These are phyloP conservation scores for Cercospora beticola DNA, from an alignment of 2,329 filamentous ascomycete genomes.

Conservation along the genomic window DNA sequence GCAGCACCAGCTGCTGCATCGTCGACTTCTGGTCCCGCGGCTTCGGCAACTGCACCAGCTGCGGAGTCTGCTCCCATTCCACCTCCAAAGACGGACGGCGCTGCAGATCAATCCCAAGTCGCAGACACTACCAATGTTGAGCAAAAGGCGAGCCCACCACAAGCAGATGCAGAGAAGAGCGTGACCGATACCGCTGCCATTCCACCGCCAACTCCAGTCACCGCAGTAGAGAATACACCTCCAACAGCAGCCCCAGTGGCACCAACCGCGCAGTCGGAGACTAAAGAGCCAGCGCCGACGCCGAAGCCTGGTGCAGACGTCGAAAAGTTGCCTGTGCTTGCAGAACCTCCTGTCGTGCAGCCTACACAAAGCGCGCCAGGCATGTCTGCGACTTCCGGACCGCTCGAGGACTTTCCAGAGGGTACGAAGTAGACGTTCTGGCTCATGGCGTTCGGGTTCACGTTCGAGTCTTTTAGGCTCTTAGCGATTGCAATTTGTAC, in stretches of 20 bases:
- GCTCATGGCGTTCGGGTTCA: neutral
- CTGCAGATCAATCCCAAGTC: constrained; percentile 5
- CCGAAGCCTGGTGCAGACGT: constrained; percentile 5
- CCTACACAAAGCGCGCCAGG: constrained; percentile 15
- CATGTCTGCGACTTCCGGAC: constrained; percentile 30
- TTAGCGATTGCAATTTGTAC: neutral
- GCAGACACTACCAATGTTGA: neutral
- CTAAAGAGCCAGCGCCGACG: constrained; percentile 7
- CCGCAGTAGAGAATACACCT: neutral
- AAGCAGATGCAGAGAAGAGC: neutral
- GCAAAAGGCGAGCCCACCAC: neutral
- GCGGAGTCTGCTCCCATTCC: constrained; percentile 23
- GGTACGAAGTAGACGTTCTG: constrained; percentile 7
- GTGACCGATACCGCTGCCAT: neutral
- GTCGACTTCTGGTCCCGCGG: constrained; percentile 10
- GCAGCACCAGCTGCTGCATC: constrained; percentile 4
- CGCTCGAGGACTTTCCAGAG: constrained; percentile 25
- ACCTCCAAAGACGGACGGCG: constrained; percentile 23
- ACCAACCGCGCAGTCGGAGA: neutral
- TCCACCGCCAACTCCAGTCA: neutral
- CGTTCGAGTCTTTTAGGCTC: neutral
- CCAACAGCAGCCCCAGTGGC: constrained; percentile 8
- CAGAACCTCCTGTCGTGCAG: constrained; percentile 5
- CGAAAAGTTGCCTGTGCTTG: constrained; percentile 16
- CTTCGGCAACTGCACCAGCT: constrained; percentile 21